These are phyloP conservation scores for Starmera quercuum DNA, from an alignment of 805 yeast genomes.

Conservation along the genomic window DNA sequence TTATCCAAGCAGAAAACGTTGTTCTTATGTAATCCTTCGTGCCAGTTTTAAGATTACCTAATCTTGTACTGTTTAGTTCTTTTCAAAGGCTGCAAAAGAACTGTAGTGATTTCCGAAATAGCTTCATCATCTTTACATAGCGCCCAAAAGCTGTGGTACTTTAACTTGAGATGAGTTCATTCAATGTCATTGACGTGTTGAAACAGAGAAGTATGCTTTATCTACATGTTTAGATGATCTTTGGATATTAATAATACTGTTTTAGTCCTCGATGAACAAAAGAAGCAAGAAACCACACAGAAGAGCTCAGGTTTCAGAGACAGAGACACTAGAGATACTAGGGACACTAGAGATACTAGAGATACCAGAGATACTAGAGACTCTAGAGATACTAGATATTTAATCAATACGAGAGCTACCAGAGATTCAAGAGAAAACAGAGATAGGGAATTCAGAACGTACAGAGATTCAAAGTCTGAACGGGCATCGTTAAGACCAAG, in stretches of 20 bases:
- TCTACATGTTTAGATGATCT: background rate
- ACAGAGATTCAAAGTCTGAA: conserved; percentile 1
- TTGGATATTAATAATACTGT: background rate
- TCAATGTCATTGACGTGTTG: background rate
- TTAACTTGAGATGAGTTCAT: too few relatives aligned
- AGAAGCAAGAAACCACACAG: conserved; percentile 1
- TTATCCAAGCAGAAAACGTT: too few relatives aligned
- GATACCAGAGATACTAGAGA: conserved; percentile 3
- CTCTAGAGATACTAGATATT: background rate
- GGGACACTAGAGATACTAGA: conserved; percentile 3
- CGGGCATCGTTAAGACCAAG: conserved; percentile 3
- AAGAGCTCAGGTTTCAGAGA: background rate
- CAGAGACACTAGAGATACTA: conserved; percentile 2
- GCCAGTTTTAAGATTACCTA: too few relatives aligned
- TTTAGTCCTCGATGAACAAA: background rate
- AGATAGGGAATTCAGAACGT: conserved; percentile 3
- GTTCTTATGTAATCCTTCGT: too few relatives aligned
- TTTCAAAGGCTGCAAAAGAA: too few relatives aligned
- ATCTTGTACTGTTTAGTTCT: too few relatives aligned
- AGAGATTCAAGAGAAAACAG: conserved; percentile 4
- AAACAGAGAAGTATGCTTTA: background rate
- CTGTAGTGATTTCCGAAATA: too few relatives aligned
- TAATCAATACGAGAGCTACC: background rate
- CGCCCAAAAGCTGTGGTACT: background rate
- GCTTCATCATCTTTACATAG: too few relatives aligned